phyloP scores from a whole-genome alignment of 192 early-diverging fungal genomes.

The Entomortierella beljakovae region DNA sequence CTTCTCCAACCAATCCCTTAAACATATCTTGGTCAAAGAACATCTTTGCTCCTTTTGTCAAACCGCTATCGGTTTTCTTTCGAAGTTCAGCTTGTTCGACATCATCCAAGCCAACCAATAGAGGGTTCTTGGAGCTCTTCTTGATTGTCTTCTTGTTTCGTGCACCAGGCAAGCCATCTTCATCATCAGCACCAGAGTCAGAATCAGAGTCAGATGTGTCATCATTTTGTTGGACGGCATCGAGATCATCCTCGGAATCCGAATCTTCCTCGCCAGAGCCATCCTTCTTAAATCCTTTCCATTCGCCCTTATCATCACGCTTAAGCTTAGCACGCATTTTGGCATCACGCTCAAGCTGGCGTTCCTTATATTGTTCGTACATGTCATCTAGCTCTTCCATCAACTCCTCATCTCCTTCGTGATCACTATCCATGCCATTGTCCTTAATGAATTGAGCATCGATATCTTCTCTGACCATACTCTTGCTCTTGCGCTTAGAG shows the following conservation, averaged over 20 bases:
- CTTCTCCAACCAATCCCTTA: slow-evolving; percentile 68
- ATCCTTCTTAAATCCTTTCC: slow-evolving; percentile 71
- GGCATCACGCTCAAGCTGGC: slow-evolving; percentile 80
- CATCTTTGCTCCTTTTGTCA: slow-evolving; percentile 88
- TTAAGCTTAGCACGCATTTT: slow-evolving; percentile 76
- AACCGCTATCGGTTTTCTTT: slow-evolving; percentile 59
- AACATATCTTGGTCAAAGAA: slow-evolving; percentile 98
- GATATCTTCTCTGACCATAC: slow-evolving; percentile 52
- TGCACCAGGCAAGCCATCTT: slow-evolving; percentile 47
- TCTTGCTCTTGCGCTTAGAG: slow-evolving; percentile 62
- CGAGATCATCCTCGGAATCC: slow-evolving; percentile 43
- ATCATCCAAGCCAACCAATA: slow-evolving; percentile 65
- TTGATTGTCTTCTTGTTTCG: slow-evolving; percentile 41
- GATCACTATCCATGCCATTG: slow-evolving; percentile 32
- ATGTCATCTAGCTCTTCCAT: slow-evolving; percentile 78
- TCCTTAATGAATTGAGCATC: slow-evolving; percentile 47
- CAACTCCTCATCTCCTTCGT: slow-evolving; percentile 59
- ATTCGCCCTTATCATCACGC: slow-evolving; percentile 76
- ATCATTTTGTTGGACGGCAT: slow-evolving; percentile 20
- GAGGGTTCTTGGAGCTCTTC: slow-evolving; percentile 61
- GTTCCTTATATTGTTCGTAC: slow-evolving; percentile 78
- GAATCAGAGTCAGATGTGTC: slow-evolving; percentile 51
- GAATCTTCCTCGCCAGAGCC: slow-evolving; percentile 54
- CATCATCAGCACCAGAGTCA: slow-evolving; percentile 58
- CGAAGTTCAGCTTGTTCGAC: slow-evolving; percentile 62